Base-by-base conservation (phyloP, 345 rosid genomes). In the Boechera stricta region DNA sequence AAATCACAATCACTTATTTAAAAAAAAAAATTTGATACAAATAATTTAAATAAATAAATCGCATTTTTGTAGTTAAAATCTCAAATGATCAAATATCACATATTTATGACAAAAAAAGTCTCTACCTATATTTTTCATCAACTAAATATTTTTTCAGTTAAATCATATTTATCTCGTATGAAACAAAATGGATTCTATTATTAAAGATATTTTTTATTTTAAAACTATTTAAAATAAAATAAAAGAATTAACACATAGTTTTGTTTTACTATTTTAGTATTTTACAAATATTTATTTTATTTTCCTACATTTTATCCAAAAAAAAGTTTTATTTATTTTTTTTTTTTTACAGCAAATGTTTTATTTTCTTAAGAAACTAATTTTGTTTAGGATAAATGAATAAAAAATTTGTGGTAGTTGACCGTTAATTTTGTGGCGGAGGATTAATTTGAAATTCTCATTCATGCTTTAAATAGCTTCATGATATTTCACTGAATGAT, bases 341-440 rank as follows among this genome's bases (percentile, higher is more conserved):
- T 6, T 35, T 6, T 36, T 2, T 7, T 36, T 36, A 36, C 10
- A 33, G 18, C 26, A 33, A 32, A 15, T 57, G 12, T 26, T 24
- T 24, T 7, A 15, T 58, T 33, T 32, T 10, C 5, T 1, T 59
- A 36, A 10, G 11, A 9, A 16, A 60, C 29, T 12, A 5, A 3
- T 1, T 16, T 21, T 36, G 29, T 36, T 60, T 11, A 1, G 51
- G 15, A 49, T 24, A 64, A 71, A 26, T 35, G 47, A 65, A 72
- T 79, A 39, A 56, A 33, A n/a, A 67, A 62, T 41, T 7, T 28
- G 15, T 44, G 74, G 76, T 44, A 52, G 77, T 73, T 73, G 51
- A 67, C 81, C 69, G 85, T 73, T 83, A 73, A 57, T 64, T 62
- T 59, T 82, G 83, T 82, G 85, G 81, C 68, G 74, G 72, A 71